Evolutionary conservation across 2,329 filamentous ascomycete genomes (phyloP).

Genomic region (Hortaea werneckii): DNA sequence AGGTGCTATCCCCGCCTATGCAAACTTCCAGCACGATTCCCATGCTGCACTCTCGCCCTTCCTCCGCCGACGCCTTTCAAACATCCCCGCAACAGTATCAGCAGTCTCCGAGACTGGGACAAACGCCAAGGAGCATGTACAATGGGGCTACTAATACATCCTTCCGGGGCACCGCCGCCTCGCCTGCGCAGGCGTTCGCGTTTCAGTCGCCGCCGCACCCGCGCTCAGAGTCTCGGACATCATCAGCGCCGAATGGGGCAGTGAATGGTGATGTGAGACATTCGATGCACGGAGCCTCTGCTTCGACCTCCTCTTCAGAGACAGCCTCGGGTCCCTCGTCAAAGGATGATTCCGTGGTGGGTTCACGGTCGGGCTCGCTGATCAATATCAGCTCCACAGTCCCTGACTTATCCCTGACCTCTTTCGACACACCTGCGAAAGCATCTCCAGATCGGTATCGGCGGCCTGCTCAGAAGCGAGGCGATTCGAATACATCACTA

Average conservation of each 20-base stretch:
- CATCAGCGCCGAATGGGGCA: constrained; percentile 39
- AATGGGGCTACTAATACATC: constrained; percentile 31
- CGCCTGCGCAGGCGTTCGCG: constrained; percentile 41
- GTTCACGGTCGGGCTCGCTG: constrained; percentile 23
- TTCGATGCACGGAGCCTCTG: constrained; percentile 27
- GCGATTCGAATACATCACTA: constrained; percentile 36
- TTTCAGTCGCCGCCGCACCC: constrained; percentile 45
- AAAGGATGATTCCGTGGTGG: constrained; percentile 26
- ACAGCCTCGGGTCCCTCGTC: constrained; percentile 27
- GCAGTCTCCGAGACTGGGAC: constrained; percentile 30
- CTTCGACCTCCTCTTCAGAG: constrained; percentile 40
- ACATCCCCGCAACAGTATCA: constrained; percentile 25
- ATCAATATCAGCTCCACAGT: constrained; percentile 42
- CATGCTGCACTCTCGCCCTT: constrained; percentile 37
- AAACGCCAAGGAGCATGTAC: constrained; percentile 34
- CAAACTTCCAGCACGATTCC: constrained; percentile 38
- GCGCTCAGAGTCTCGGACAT: constrained; percentile 45
- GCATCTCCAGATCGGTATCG: constrained; percentile 76
- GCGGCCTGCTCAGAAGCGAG: constrained; percentile 48
- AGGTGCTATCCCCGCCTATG: constrained; percentile 39
- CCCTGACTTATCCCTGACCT: constrained; percentile 45
- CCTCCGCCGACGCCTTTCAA: constrained; percentile 39
- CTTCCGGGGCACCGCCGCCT: constrained; percentile 33
- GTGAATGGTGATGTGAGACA: constrained; percentile 19
- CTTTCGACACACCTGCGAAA: constrained; percentile 51